Evolutionary conservation across 139 green algal species (phyloP), one percentile per base, ranked within the genome.

Genomic region (Tetraselmis striata): DNA sequence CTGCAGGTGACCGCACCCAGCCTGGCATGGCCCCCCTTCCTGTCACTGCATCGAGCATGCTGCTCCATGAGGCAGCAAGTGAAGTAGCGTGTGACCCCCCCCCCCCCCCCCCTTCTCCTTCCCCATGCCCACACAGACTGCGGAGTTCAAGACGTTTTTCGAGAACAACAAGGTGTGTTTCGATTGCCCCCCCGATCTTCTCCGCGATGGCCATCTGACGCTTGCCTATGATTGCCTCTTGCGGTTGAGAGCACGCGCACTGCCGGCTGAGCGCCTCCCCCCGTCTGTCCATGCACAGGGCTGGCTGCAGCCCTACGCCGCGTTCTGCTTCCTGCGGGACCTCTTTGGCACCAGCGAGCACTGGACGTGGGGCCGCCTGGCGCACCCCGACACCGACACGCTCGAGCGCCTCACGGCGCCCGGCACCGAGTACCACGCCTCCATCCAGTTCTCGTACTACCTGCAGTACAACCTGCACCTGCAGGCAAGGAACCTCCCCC

Each of bases 301-400:
- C n/a, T 99, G 96, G 96, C 89, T 98, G 79, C 81, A 85, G 59
- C 93, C 96, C 1, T 99, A 99, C 81, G 92, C 95, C 0, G 92
- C 90, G 0, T 99, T 98, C 84, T 93, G 85, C 59, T 92, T 94
- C 83, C 88, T 99, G 79, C 83, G 86, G 2, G 89, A 96, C 75
- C 83, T 98, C 1, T 98, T 98, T 87, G 91, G 91, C 80, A 97
- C 92, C 0, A 84, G 94, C 0, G 91, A 99, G 83, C 96, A 99
- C 87, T 96, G 92, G 90, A 86, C 87, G 28, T 99, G 96, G 96
- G 96, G 96, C 27, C 75, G 75, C 1, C 84, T 97, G 78, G 85
- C 84, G 2, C 25, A 31, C 1, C 81, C 90, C 32, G 89, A 79
- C 1, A 30, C 79, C 24, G 83, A 92, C 78, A 32, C 23, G 2